Evolutionary conservation across 495 filamentous ascomycete species (phyloP), one percentile per base, ranked within the genome.

Genomic region (Emericellopsis terricola): DNA sequence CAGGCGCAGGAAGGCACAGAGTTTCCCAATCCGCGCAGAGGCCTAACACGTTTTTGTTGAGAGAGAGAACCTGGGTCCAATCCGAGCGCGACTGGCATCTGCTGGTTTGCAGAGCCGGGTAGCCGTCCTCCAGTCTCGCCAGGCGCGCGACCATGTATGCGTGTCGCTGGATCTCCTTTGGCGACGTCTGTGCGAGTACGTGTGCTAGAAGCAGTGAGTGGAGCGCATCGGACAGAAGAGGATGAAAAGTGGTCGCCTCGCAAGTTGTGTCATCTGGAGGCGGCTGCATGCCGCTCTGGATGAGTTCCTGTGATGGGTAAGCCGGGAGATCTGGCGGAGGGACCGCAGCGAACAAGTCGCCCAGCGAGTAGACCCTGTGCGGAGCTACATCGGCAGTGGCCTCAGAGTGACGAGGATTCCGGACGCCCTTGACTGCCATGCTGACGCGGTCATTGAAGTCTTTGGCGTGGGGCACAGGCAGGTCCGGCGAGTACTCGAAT

Each of bases 61-160:
- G 61, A 6, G 74, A 71, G 2, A 86, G 50, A 2, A 83, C 62
- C 51, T 86, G 79, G 29, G 78, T 68, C 80, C 80, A 86, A 50
- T 86, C 80, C 5, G 76, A 69, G 19, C 80, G 69, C 4, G 73
- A 71, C 2, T 77, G 78, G 3, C 69, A 78, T 19, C 79, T 64
- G 16, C 76, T 72, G 5, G 76, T 68, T 34, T 81, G 72, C 45
- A 86, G 83, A 33, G 83, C 69, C 0, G 81, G 80, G 46, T 81
- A 83, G 11, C 81, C 81, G 48, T 84, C 78, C 34, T 72, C 71
- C 15, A 83, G 63, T 24, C 79, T 69, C 3, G 72, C 65, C 11
- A 85, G 68, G 1, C 79, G 71, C 14, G 77, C 76, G 6, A 76
- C 79, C 68, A 82, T 85, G 52, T 80, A 62, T 1, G 78, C 78